Conservation (phyloP, 306 rosid species). For the Vachellia pachyceras region DNA sequence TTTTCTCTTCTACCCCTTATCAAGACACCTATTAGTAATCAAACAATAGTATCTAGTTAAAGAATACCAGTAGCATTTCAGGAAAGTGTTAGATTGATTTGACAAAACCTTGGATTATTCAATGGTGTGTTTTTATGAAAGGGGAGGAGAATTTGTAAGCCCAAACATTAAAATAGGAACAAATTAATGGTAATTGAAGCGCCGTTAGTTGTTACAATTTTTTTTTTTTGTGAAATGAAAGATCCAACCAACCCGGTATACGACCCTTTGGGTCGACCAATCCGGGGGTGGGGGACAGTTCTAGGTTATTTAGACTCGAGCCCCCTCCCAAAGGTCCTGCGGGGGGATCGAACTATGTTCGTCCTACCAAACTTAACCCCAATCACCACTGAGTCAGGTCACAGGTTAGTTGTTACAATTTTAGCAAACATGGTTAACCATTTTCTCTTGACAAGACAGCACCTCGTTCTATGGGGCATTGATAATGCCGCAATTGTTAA, state of each 20-base stretch:
- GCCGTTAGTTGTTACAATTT: constrained; percentile 40
- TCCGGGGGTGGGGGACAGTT: too few species aligned
- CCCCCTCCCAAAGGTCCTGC: too few species aligned
- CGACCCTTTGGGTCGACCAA: too few species aligned
- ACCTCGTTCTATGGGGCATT: constrained; percentile 42
- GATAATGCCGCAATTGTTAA: constrained; percentile 35
- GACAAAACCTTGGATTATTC: neutral
- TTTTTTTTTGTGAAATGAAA: too few species aligned
- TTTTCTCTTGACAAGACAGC: constrained; percentile 47
- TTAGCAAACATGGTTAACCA: constrained; percentile 38
- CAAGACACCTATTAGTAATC: neutral
- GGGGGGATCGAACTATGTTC: too few species aligned
- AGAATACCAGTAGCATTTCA: neutral
- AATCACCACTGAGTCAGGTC: too few species aligned
- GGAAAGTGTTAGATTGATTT: neutral
- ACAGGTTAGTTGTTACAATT: too few species aligned
- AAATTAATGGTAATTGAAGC: constrained; percentile 42
- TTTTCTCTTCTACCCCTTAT: neutral
- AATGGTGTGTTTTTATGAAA: too few species aligned
- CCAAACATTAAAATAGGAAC: constrained; percentile 32
- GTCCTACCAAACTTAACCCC: too few species aligned
- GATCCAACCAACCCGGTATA: too few species aligned
- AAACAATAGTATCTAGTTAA: too few species aligned
- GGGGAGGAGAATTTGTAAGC: neutral
- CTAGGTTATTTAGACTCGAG: too few species aligned